Conservation (phyloP, 164 flowering plant species). For the Kalanchoe fedtschenkoi region DNA sequence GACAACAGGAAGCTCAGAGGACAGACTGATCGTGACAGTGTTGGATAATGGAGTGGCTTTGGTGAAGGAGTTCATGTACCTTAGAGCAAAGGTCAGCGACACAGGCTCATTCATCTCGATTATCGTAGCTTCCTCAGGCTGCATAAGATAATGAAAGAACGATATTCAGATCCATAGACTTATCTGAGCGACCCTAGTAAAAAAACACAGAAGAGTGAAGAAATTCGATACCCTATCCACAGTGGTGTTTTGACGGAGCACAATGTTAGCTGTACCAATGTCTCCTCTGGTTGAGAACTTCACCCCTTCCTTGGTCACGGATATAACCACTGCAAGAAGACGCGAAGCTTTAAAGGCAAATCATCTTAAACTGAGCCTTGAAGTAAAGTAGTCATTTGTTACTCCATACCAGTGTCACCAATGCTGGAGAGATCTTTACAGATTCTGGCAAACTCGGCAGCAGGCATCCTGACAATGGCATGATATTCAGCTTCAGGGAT, state of each 20-base stretch:
- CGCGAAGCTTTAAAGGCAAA: too few species aligned
- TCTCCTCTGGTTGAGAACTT: slow-evolving; percentile 9
- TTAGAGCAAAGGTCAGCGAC: slow-evolving; percentile 8
- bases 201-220: neutral
- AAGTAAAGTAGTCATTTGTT: neutral
- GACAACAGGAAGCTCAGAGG: slow-evolving; percentile 29
- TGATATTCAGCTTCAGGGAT: slow-evolving; percentile 9
- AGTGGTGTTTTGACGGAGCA: slow-evolving; percentile 4
- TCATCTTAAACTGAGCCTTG: too few species aligned
- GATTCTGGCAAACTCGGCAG: slow-evolving; percentile 10
- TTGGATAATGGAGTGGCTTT: slow-evolving; percentile 11
- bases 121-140: slow-evolving; percentile 10
- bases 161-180: neutral
- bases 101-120: slow-evolving; percentile 11
- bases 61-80: slow-evolving; percentile 11
- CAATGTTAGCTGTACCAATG: slow-evolving; percentile 10
- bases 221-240: slow-evolving; percentile 4
- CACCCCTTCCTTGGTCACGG: slow-evolving; percentile 11
- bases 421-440: slow-evolving; percentile 8
- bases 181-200: neutral
- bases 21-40: slow-evolving; percentile 23
- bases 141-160: neutral
- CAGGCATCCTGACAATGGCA: slow-evolving; percentile 7
- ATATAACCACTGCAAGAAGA: slow-evolving; percentile 4
- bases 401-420: slow-evolving; percentile 10